Evolutionary conservation across 2,329 filamentous ascomycete genomes (phyloP), one percentile per base, ranked within the genome.

Genomic region (Fusarium veterinarium): DNA sequence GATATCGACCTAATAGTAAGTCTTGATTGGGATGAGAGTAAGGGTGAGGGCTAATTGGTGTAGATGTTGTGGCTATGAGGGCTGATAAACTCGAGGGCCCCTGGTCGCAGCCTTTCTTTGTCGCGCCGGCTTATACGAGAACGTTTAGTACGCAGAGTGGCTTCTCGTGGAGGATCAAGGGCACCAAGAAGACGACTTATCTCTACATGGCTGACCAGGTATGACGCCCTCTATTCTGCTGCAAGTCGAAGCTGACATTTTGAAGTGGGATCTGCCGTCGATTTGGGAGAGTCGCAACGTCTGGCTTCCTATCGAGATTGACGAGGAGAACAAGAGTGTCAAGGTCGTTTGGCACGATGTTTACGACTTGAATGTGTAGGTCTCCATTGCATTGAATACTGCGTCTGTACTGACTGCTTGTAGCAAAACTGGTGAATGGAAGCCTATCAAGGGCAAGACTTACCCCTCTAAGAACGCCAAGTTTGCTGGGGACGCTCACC

Each of bases 1-100:
- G 89, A 1, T 91, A 91, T 60, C 81, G 89, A n/a, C 88, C 89
- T 2, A 90, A 90, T 57, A 90, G 78, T 79, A 44, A 49, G 77
- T 60, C 0, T 1, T 13, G 6, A 0, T 1, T 1, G 20, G 3
- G 1, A 2, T 6, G 4, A 7, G 3, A 1, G 25, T 8, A 5
- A 14, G 3, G 5, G 20, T 38, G 5, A 19, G 6, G 25, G 30
- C 41, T 75, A 12, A 74, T 35, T 2, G 0, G 5, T 0, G 1
- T 12, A 79, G 77, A 89, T 57, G 87, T 89, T 10, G 86, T 89
- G n/a, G 86, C 85, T 3, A 87, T 88, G 80, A 83, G 86, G 13
- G 86, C 86, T 10, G 84, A 87, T 67, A 82, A 80, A 0, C 80
- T 88, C 1, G 77, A 79, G 23, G 86, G 86, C 0, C 86, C 86